These are phyloP conservation scores for Termitomyces sp. DNA, from an alignment of 1,284 basidiomycete species.

Conservation along the genomic window DNA sequence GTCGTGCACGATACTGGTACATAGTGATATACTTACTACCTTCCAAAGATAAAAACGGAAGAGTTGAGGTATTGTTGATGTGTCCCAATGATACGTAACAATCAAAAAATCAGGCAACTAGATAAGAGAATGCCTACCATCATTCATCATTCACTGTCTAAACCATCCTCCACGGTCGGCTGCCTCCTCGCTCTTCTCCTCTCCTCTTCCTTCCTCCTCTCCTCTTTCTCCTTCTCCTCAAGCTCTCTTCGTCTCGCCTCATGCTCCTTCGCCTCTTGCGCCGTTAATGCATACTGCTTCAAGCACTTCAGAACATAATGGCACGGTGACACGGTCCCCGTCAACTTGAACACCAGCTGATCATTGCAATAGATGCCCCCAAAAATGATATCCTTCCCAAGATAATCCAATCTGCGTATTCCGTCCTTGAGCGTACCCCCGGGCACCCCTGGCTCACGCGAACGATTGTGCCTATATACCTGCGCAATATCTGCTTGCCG, in stretches of 20 bases:
- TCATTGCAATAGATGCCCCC: slow-evolving; percentile 53
- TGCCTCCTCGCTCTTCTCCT: slow-evolving; percentile 11
- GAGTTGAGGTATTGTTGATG: background rate
- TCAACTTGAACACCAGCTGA: slow-evolving; percentile 36
- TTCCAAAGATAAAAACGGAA: background rate
- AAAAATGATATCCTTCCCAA: slow-evolving; percentile 50
- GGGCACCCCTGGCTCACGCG: slow-evolving; percentile 54
- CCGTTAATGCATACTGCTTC: slow-evolving; percentile 40
- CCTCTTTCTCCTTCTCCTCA: slow-evolving; percentile 22
- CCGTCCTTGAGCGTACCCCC: slow-evolving; percentile 59
- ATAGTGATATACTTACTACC: too few relatives aligned
- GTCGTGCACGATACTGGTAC: background rate
- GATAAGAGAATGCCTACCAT: background rate
- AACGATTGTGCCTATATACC: slow-evolving; percentile 61
- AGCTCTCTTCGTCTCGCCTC: slow-evolving; percentile 28
- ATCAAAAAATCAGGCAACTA: background rate
- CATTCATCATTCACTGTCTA: background rate
- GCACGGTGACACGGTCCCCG: slow-evolving; percentile 48
- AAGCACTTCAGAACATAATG: slow-evolving; percentile 55
- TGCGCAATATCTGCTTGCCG: slow-evolving; percentile 38
- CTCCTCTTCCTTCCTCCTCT: slow-evolving; percentile 22
- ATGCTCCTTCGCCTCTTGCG: slow-evolving; percentile 45
- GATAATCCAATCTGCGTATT: slow-evolving; percentile 59
- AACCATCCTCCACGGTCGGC: slow-evolving; percentile 16
- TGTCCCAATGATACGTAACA: background rate